Evolutionary conservation across 495 filamentous ascomycete species (phyloP), one percentile per base, ranked within the genome.

Genomic region (Podospora australis): DNA sequence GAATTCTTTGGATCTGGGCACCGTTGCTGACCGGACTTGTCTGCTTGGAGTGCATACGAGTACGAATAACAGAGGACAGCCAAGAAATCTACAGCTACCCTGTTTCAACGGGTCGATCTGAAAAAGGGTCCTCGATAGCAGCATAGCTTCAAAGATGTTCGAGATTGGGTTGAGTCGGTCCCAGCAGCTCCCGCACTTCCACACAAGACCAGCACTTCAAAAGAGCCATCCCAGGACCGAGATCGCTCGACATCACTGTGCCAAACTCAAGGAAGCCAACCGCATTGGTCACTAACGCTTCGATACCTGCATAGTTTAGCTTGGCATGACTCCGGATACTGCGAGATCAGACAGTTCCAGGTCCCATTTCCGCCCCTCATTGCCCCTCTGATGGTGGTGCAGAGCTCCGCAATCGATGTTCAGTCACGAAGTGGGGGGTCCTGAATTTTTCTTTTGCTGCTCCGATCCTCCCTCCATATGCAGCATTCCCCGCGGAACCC

Each of bases 381-480:
- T 28, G 22, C 36, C 50, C 44, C 44, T 46, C 42, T 4, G 21
- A 17, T 19, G 3, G 35, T 20, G 46, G 34, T 4, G 40, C 6
- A 21, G 14, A 16, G 43, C 48, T 44, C 53, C 53, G 52, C 42
- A 34, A 50, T 42, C 44, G 36, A 43, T 39, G 28, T 19, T 43
- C 35, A 6, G 39, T 26, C 30, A 35, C 13, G 14, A 39, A 51
- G 23, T 55, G 55, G 52, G 57, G 58, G 57, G 48, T 52, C 47
- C 46, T 45, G 23, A 53, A 53, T 55, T 53, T 57, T 50, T 52
- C 39, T 49, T 17, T 26, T 20, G 5, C 9, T 42, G 28, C 48
- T 48, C 48, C 48, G 39, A 55, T 43, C 13, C 42, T 48, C 51
- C 49, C 40, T 17, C 40, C 26, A 20, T n/a, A 35, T 14, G 25